A percentile compares a stretch with the other conserved stretches of the same genome.
Evolutionary conservation across 768 basidiomycete genomes (phyloP).

Genomic region (Hygrophorus russula): DNA sequence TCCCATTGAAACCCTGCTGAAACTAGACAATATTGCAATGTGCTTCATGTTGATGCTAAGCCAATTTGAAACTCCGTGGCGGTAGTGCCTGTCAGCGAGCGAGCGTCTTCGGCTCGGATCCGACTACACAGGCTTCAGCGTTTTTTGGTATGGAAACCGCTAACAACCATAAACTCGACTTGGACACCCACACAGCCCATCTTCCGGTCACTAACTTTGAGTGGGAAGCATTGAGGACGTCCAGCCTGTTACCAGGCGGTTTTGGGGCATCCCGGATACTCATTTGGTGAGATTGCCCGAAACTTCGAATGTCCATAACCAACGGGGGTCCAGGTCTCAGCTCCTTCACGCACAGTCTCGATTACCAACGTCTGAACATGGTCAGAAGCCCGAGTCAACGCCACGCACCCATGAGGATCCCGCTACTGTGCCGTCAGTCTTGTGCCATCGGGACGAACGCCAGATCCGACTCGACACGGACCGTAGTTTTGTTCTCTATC

Average conservation of each 20-base stretch:
- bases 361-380: background rate
- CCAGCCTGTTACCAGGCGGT: slow-evolving; percentile 33
- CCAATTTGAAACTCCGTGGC: too few relatives aligned
- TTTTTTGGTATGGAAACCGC: too few relatives aligned
- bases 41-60: too few relatives aligned
- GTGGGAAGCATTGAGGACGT: slow-evolving; percentile 18
- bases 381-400: background rate
- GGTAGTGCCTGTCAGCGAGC: too few relatives aligned
- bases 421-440: slow-evolving; percentile 3
- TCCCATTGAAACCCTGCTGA: too few relatives aligned
- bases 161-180: background rate
- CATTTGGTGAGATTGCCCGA: slow-evolving; percentile 26
- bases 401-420: background rate
- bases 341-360: slow-evolving; percentile 9
- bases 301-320: background rate
- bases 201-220: slow-evolving; percentile 12
- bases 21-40: too few relatives aligned
- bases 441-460: slow-evolving; percentile 63
- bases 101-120: too few relatives aligned
- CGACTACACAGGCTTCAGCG: too few relatives aligned
- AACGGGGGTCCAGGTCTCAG: slow-evolving; percentile 7
- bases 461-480: slow-evolving; percentile 87
- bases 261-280: slow-evolving; percentile 30
- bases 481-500: slow-evolving; percentile 88
- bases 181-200: too few relatives aligned